Evolutionary conservation across 768 basidiomycete species (phyloP).

Genomic region (Coprinopsis marcescibilis): DNA sequence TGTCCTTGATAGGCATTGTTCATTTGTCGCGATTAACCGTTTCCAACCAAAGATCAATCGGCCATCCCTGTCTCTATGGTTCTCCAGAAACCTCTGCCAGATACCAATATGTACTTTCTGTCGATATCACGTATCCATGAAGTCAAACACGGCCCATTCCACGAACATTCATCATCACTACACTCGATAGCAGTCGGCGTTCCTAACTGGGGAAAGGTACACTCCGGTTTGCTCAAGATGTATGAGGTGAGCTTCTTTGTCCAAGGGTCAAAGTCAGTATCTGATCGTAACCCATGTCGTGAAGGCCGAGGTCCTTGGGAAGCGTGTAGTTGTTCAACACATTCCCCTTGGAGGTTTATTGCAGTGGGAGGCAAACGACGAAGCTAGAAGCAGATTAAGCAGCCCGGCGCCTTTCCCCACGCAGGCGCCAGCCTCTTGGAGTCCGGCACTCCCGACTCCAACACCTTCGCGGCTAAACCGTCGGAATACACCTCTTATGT

Average conservation of each 20-base stretch:
- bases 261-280: slow-evolving; percentile 2
- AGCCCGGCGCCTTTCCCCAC: too few relatives aligned
- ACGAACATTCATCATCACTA: slow-evolving; percentile 89
- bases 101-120: slow-evolving; percentile 77
- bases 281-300: background rate
- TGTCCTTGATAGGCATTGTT: slow-evolving; percentile 8
- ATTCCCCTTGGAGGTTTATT: slow-evolving; percentile 79
- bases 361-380: slow-evolving; percentile 44
- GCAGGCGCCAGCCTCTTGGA: too few relatives aligned
- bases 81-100: slow-evolving; percentile 50
- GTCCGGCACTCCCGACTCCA: too few relatives aligned
- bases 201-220: slow-evolving; percentile 86
- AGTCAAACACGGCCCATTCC: slow-evolving; percentile 84
- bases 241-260: slow-evolving; percentile 61
- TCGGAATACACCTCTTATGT: too few relatives aligned
- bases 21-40: slow-evolving; percentile 5
- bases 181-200: slow-evolving; percentile 85
- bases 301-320: slow-evolving; percentile 86
- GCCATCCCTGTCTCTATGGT: slow-evolving; percentile 60
- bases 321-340: slow-evolving; percentile 96
- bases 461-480: too few relatives aligned
- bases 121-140: slow-evolving; percentile 71
- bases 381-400: too few relatives aligned
- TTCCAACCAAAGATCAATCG: slow-evolving; percentile 52
- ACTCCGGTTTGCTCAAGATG: slow-evolving; percentile 91